Percentiles rank a stretch among this genome's conserved stretches.
Evolutionary conservation across 148 eudicot genomes (phyloP).

Genomic region (Amaranthus cruentus): DNA sequence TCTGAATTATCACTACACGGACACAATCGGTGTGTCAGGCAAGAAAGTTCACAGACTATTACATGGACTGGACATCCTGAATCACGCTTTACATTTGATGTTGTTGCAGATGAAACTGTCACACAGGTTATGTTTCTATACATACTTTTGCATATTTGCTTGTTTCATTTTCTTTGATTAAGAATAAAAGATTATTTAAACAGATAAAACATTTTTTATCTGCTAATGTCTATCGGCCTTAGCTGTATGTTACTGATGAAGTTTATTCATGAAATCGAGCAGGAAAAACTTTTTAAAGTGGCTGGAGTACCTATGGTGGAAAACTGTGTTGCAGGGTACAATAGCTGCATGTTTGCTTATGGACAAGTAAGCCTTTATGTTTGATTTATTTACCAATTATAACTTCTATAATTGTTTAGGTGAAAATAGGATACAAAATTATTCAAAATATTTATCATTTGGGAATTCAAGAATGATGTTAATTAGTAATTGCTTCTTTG

Average conservation of each 20-base stretch:
- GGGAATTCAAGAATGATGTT: background rate
- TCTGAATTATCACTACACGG: slow-evolving; percentile 88
- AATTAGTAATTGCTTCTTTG: background rate
- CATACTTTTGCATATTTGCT: background rate
- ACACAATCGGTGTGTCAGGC: slow-evolving; percentile 62
- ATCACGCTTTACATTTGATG: slow-evolving; percentile 90
- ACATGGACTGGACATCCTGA: slow-evolving; percentile 99
- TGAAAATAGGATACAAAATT: background rate
- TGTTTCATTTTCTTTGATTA: too few relatives aligned
- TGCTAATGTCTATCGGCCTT: background rate
- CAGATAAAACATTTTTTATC: background rate
- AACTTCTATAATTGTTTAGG: background rate
- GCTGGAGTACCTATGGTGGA: slow-evolving; percentile 99
- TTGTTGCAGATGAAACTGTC: slow-evolving; percentile 90
- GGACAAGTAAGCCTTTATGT: slow-evolving; percentile 71
- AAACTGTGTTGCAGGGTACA: slow-evolving; percentile 88
- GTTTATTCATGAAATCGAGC: slow-evolving; percentile 22
- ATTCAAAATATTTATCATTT: background rate
- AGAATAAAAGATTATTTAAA: too few relatives aligned
- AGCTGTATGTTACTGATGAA: background rate
- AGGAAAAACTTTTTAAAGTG: slow-evolving; percentile 91
- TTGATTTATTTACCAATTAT: background rate
- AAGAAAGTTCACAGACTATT: slow-evolving; percentile 80
- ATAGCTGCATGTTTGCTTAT: slow-evolving; percentile 99
- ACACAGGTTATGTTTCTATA: slow-evolving; percentile 56